Percentiles rank a stretch among this genome's conserved stretches.
phyloP scores from a whole-genome alignment of 768 basidiomycete genomes.

The Omphalotus guepiniiformis region DNA sequence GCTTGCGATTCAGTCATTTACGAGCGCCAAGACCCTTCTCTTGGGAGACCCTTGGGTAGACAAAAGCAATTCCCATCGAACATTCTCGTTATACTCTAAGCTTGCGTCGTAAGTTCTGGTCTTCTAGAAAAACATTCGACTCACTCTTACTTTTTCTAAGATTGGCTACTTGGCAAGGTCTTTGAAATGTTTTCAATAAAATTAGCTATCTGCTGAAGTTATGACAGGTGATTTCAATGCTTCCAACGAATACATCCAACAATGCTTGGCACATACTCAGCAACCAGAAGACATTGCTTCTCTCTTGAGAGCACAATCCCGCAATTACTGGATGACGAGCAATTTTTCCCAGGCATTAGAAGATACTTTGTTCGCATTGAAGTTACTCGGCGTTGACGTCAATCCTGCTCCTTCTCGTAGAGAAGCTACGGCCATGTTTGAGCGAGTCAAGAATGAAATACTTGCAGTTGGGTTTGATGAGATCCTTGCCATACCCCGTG shows the following conservation, averaged over 20 bases:
- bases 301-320: conserved; percentile 54
- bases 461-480: conserved; percentile 66
- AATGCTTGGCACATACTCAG: conserved; percentile 47
- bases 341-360: conserved; percentile 52
- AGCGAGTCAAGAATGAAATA: conserved; percentile 67
- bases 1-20: conserved; percentile 60
- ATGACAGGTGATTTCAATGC: conserved; percentile 45
- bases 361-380: conserved; percentile 57
- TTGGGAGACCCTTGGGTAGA: conserved; percentile 49
- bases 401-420: conserved; percentile 46
- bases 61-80: conserved; percentile 37
- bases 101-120: conserved; percentile 52
- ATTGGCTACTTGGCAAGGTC: conserved; percentile 64
- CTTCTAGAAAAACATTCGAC: not conserved
- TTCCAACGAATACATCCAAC: conserved; percentile 49
- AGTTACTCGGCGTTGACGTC: conserved; percentile 58
- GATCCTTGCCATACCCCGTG: conserved; percentile 58
- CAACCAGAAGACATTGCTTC: conserved; percentile 52
- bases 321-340: conserved; percentile 59
- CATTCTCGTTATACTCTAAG: conserved; percentile 50
- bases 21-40: conserved; percentile 54
- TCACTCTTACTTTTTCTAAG: conserved; percentile 24
- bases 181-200: not conserved
- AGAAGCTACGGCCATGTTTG: conserved; percentile 62
- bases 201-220: conserved; percentile 1